Evolutionary conservation across 805 yeast genomes (phyloP).

Genomic region (Jamesozyma jinghongensis): DNA sequence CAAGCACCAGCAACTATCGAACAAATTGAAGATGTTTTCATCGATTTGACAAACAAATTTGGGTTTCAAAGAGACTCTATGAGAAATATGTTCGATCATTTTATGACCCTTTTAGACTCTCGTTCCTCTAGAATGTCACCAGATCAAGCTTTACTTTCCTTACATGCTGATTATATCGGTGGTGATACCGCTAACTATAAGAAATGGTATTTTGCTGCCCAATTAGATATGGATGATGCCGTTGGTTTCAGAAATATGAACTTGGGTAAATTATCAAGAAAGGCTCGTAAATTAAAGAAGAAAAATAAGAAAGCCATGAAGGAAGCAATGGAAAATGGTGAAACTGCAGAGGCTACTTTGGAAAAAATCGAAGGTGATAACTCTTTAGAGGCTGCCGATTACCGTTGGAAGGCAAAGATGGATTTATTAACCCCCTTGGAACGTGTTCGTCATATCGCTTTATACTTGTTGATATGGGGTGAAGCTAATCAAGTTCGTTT

Average conservation of each 20-base stretch:
- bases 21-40: slow-evolving; percentile 79
- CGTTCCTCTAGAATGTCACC: slow-evolving; percentile 86
- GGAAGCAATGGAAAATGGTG: slow-evolving; percentile 44
- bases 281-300: slow-evolving; percentile 72
- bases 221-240: slow-evolving; percentile 75
- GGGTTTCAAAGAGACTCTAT: slow-evolving; percentile 90
- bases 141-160: slow-evolving; percentile 70
- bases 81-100: slow-evolving; percentile 86
- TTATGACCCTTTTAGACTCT: slow-evolving; percentile 75
- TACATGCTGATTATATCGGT: slow-evolving; percentile 84
- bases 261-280: slow-evolving; percentile 59
- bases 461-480: slow-evolving; percentile 77
- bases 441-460: slow-evolving; percentile 68
- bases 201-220: slow-evolving; percentile 86
- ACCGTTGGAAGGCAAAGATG: slow-evolving; percentile 79
- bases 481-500: slow-evolving; percentile 93
- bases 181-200: slow-evolving; percentile 80
- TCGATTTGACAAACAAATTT: slow-evolving; percentile 71
- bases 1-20: slow-evolving; percentile 79
- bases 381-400: slow-evolving; percentile 74
- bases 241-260: slow-evolving; percentile 77
- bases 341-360: slow-evolving; percentile 48
- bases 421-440: slow-evolving; percentile 63
- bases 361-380: slow-evolving; percentile 72
- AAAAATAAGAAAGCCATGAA: slow-evolving; percentile 64